Percentiles rank a stretch among this genome's conserved stretches.
These are phyloP conservation scores for Backusella morwellensis DNA, from an alignment of 192 early-diverging fungal genomes.

Conservation along the genomic window DNA sequence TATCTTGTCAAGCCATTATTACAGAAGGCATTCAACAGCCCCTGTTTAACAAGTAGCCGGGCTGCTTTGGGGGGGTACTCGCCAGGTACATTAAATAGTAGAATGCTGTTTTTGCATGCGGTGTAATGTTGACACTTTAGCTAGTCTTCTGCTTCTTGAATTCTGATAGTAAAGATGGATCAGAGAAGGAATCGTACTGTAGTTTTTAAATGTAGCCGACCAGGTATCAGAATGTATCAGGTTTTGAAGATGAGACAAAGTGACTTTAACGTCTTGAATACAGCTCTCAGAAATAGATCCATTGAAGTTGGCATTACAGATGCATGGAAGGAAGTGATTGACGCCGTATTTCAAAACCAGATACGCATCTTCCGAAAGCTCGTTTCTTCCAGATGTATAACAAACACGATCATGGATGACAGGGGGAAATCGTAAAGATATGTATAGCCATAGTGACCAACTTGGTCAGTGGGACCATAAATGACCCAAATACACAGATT, in stretches of 20 bases:
- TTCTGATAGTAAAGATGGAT: constrained; percentile 35
- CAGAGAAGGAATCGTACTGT: constrained; percentile 37
- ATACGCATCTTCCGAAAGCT: neutral
- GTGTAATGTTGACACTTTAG: constrained; percentile 20
- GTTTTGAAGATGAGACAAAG: constrained; percentile 36
- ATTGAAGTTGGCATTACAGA: constrained; percentile 21
- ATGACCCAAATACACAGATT: constrained; percentile 3
- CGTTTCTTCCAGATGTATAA: neutral
- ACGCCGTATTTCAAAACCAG: neutral
- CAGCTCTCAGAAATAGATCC: constrained; percentile 26
- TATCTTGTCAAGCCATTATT: constrained; percentile 40
- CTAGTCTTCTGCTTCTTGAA: constrained; percentile 19
- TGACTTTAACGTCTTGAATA: constrained; percentile 39
- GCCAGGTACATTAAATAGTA: constrained; percentile 42
- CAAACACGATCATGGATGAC: constrained; percentile 9
- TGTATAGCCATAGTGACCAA: constrained; percentile 36
- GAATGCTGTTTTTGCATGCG: constrained; percentile 41
- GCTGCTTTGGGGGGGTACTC: constrained; percentile 36
- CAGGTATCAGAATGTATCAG: constrained; percentile 35
- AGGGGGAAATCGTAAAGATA: constrained; percentile 31
- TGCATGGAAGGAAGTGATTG: constrained; percentile 4
- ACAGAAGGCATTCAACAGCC: constrained; percentile 36
- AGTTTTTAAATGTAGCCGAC: constrained; percentile 31
- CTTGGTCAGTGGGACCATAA: constrained; percentile 18
- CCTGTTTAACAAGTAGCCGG: constrained; percentile 27